These are phyloP conservation scores for Tulasnella sp. DNA, from an alignment of 768 basidiomycete genomes.

Conservation along the genomic window DNA sequence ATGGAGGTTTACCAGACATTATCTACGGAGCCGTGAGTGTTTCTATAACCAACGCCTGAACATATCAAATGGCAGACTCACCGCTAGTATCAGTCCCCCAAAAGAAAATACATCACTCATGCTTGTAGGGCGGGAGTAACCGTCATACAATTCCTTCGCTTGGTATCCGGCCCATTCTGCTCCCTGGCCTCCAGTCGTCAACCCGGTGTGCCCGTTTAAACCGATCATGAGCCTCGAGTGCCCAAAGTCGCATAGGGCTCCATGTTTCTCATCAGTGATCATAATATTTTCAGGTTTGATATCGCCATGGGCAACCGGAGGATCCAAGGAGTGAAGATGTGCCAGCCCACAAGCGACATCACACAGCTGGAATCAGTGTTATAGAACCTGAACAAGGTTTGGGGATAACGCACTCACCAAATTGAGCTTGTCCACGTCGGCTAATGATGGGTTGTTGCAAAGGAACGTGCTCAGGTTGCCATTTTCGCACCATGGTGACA, in stretches of 20 bases:
- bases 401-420: neutral
- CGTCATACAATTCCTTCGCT: neutral
- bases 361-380: neutral
- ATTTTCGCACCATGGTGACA: neutral
- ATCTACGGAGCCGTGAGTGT: neutral
- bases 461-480: neutral
- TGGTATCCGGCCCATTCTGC: neutral
- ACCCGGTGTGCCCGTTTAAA: neutral
- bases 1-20: conserved; percentile 10
- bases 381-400: neutral
- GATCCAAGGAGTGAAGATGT: neutral
- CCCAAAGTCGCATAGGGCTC: neutral
- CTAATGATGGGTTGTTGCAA: neutral
- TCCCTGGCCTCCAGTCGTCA: neutral
- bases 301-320: neutral
- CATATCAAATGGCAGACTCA: neutral
- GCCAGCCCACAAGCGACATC: neutral
- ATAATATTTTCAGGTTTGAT: neutral
- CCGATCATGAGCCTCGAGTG: neutral
- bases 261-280: neutral
- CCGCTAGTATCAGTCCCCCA: neutral
- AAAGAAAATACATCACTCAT: neutral
- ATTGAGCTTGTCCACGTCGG: neutral
- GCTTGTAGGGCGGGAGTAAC: neutral
- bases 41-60: neutral